A percentile compares a stretch with the other conserved stretches of the same genome.
phyloP scores from a whole-genome alignment of 768 basidiomycete genomes.

The Leccinum rimulosum region DNA sequence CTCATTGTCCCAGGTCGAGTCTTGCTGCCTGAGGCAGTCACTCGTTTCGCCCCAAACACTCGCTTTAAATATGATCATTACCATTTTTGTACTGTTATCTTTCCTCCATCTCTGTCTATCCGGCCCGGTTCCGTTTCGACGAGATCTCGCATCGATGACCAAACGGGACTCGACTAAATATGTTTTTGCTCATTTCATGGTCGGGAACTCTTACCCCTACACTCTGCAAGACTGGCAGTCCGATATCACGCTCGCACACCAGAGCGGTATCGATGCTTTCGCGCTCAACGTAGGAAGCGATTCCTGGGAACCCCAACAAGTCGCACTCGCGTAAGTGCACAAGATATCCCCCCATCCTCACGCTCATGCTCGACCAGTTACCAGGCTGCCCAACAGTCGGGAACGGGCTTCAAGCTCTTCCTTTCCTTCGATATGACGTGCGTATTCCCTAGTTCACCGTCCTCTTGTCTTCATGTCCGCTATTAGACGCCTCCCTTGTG shows the following conservation, averaged over 20 bases:
- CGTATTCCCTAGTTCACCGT: slow-evolving; percentile 20
- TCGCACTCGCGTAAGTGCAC: slow-evolving; percentile 57
- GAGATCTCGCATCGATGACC: not conserved
- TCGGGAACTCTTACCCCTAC: slow-evolving; percentile 67
- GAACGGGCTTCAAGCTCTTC: slow-evolving; percentile 67
- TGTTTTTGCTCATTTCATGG: slow-evolving; percentile 60
- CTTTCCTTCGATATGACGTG: slow-evolving; percentile 79
- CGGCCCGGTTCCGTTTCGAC: slow-evolving; percentile 15
- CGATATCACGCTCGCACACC: slow-evolving; percentile 54
- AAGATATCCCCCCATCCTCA: slow-evolving; percentile 6
- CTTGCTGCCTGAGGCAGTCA: slow-evolving; percentile 18
- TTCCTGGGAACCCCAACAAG: slow-evolving; percentile 58
- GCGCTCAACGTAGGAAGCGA: slow-evolving; percentile 70
- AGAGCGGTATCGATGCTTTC: slow-evolving; percentile 64
- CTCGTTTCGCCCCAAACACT: slow-evolving; percentile 16
- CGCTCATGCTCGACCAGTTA: slow-evolving; percentile 40
- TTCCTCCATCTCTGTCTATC: slow-evolving; percentile 8
- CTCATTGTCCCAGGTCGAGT: not conserved
- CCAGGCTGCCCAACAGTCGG: slow-evolving; percentile 50
- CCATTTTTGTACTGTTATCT: slow-evolving; percentile 11
- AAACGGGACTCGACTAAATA: slow-evolving; percentile 35
- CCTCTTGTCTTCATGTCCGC: not conserved
- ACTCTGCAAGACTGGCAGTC: slow-evolving; percentile 40
- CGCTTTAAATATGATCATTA: slow-evolving; percentile 14
- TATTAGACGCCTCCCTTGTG: slow-evolving; percentile 54